Conservation (phyloP, 2,329 filamentous ascomycete species). For the Claviceps humidiphila region DNA sequence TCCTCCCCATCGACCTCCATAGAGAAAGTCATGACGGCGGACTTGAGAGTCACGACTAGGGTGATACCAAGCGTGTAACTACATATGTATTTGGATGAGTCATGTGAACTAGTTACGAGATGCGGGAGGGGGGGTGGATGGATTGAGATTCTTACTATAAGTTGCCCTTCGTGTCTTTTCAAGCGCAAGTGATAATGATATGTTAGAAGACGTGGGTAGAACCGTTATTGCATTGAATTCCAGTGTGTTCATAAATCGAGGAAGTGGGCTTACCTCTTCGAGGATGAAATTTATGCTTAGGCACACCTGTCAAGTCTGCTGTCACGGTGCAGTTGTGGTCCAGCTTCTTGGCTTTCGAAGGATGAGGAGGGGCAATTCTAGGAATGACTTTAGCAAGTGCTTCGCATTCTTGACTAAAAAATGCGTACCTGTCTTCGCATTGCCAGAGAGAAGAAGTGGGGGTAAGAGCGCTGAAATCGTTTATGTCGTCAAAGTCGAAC, state of each 20-base stretch:
- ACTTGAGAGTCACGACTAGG: conserved; percentile 1
- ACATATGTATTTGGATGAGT: neutral
- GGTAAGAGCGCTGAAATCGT: neutral
- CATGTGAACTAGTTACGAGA: no score
- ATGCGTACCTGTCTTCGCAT: no score
- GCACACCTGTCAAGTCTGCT: neutral
- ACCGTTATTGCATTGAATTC: neutral
- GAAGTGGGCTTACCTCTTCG: neutral
- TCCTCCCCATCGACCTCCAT: neutral
- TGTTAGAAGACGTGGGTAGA: neutral
- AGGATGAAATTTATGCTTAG: neutral
- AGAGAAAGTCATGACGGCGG: conserved; percentile 3
- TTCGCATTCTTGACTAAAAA: no score
- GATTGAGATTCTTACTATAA: neutral
- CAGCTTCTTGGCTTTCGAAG: neutral
- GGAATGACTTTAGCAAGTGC: neutral
- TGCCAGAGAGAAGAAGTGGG: no score
- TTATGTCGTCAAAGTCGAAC: neutral
- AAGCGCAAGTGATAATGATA: neutral
- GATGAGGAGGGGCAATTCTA: neutral
- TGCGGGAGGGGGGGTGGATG: no score
- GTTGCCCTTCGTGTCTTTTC: neutral
- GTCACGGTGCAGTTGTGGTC: neutral
- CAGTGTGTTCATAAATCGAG: neutral
- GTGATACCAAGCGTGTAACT: neutral